These are phyloP conservation scores for Sugiyamaella americana DNA, from an alignment of 805 yeast species.

Conservation along the genomic window DNA sequence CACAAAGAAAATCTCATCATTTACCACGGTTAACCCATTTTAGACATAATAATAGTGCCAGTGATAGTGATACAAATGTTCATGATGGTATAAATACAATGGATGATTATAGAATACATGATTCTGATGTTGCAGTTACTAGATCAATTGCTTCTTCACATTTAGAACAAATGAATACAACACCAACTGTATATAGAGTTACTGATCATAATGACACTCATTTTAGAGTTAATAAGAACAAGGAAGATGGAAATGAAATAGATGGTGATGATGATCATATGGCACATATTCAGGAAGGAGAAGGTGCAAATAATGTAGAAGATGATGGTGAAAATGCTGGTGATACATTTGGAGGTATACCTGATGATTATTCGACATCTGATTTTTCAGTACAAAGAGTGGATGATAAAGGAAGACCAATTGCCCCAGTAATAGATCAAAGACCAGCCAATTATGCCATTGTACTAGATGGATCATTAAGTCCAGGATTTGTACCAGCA, in stretches of 20 bases:
- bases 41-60: neutral
- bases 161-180: neutral
- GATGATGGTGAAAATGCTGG: neutral
- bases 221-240: neutral
- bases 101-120: constrained; percentile 9
- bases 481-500: constrained; percentile 9
- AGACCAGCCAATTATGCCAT: constrained; percentile 3
- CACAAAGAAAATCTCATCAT: neutral
- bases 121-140: constrained; percentile 11
- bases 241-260: neutral
- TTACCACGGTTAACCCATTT: neutral
- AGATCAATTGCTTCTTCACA: neutral
- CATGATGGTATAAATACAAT: neutral
- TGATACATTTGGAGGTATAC: neutral
- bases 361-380: neutral
- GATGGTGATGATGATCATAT: neutral
- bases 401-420: neutral
- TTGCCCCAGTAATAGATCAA: neutral
- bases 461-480: constrained; percentile 7
- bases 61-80: neutral
- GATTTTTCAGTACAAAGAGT: neutral
- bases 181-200: neutral
- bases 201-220: neutral
- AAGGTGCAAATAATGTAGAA: neutral
- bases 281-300: neutral